Base-by-base conservation (phyloP, 345 rosid genomes). In the Eucalyptus melliodora region DNA sequence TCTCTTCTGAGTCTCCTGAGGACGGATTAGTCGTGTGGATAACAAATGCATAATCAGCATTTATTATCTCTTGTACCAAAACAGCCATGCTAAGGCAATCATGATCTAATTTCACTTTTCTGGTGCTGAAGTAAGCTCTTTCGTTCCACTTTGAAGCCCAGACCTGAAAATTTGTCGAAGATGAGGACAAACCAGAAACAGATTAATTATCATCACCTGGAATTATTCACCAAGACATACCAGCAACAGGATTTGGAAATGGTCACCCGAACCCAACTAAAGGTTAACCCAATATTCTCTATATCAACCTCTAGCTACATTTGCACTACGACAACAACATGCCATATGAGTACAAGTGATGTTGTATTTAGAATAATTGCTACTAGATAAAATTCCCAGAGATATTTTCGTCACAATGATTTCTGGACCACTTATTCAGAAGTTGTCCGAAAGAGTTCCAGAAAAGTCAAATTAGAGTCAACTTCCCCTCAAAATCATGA, bases 111-210 rank as follows among this genome's bases (percentile, higher is more conserved):
- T 96, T 97, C 80, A 94, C 93, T 94, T 94, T 98, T 92, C 92
- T 97, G 16, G 98, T 95, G 95, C 99, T 98, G 93, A 97, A 96
- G 94, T 96, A 98, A 17, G 99, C 99, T 94, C 99, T 96, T 93
- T 97, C 99, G 50, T 98, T 98, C 99, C 99, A 98, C 89, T 98
- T 98, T 12, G 99, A 98, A 89, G 98, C 99, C 99, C 99, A 98
- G 86, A 98, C 99, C 99, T 98, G 93, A 55, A 47, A 37, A 72
- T 77, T 77, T 77, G 45, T 40, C 30, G 30, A 77, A 77, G 83
- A 77, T 40, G 47, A 40, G 47, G 83, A 77, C 42, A 77, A 37
- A 37, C 26, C 83, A 37, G 83, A 37, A 72, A 44, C 24, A 37
- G 45, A 37, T 77, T 40, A 72, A 37, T 77, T 40, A 77, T 37